phyloP scores from a whole-genome alignment of 257 asterid species.

The Leonotis leonurus region DNA sequence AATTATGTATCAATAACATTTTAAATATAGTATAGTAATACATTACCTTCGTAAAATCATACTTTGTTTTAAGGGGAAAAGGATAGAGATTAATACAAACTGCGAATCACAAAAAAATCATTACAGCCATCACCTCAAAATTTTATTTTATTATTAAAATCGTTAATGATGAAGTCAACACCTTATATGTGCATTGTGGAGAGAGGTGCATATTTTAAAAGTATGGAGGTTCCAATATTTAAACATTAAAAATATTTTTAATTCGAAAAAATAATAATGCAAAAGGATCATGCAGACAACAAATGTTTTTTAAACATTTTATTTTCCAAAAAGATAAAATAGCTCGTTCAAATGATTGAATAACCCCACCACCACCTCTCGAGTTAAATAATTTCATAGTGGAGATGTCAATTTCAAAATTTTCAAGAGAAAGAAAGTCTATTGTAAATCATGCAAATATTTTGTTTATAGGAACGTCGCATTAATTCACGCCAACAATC shows the following conservation, averaged over 20 bases:
- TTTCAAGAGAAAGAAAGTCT: background rate
- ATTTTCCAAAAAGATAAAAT: background rate
- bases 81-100: background rate
- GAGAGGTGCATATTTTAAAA: background rate
- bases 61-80: background rate
- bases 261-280: background rate
- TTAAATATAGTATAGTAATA: too few species aligned
- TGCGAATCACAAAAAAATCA: background rate
- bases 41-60: background rate
- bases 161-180: background rate
- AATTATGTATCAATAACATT: too few species aligned
- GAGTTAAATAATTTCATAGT: background rate
- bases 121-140: background rate
- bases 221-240: background rate
- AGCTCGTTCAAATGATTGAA: slow-evolving; percentile 25
- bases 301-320: background rate
- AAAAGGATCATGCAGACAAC: slow-evolving; percentile 1
- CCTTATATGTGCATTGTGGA: background rate
- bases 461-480: background rate
- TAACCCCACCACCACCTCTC: slow-evolving; percentile 17
- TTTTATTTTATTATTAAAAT: background rate
- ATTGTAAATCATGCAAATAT: background rate
- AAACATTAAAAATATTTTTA: too few species aligned
- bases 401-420: background rate
- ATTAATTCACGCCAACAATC: slow-evolving; percentile 27